These are phyloP conservation scores for Pseudoneurospora amorphoporcata DNA, from an alignment of 495 filamentous ascomycete genomes.

Conservation along the genomic window DNA sequence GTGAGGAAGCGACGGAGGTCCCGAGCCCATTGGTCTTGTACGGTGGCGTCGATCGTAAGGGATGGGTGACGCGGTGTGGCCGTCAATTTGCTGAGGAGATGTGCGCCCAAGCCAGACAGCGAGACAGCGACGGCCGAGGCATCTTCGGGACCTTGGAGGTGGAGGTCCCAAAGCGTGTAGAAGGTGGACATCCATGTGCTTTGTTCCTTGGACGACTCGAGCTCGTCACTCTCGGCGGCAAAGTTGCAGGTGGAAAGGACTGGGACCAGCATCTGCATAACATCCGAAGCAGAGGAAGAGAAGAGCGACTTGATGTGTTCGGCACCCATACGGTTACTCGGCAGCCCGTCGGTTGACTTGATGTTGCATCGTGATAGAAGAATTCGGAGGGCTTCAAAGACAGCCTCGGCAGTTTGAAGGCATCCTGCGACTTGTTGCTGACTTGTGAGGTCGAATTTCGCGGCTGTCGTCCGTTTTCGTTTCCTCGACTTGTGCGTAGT, in stretches of 20 bases:
- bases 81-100: constrained; percentile 26
- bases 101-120: constrained; percentile 20
- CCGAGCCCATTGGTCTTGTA: constrained; percentile 22
- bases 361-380: constrained; percentile 23
- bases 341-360: constrained; percentile 6
- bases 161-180: constrained; percentile 32
- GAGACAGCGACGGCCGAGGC: constrained; percentile 29
- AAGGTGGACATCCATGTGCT: constrained; percentile 30
- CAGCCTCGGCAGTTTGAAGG: constrained; percentile 27
- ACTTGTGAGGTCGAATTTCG: constrained; percentile 18
- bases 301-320: constrained; percentile 41
- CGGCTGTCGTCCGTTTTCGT: constrained; percentile 22
- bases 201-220: constrained; percentile 14
- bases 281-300: constrained; percentile 28
- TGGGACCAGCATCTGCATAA: constrained; percentile 25
- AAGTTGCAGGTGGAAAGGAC: constrained; percentile 29
- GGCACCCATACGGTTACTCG: constrained; percentile 28
- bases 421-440: constrained; percentile 24
- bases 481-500: constrained; percentile 19
- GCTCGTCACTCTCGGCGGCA: constrained; percentile 13
- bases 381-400: constrained; percentile 27
- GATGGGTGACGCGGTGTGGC: constrained; percentile 10
- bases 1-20: constrained; percentile 53
- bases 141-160: constrained; percentile 28
- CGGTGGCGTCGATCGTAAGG: constrained; percentile 2